Percentiles rank a stretch among this genome's conserved stretches.
These are phyloP conservation scores for Globisporangium orthogonon DNA, from an alignment of 352 stramenopile species.

Conservation along the genomic window DNA sequence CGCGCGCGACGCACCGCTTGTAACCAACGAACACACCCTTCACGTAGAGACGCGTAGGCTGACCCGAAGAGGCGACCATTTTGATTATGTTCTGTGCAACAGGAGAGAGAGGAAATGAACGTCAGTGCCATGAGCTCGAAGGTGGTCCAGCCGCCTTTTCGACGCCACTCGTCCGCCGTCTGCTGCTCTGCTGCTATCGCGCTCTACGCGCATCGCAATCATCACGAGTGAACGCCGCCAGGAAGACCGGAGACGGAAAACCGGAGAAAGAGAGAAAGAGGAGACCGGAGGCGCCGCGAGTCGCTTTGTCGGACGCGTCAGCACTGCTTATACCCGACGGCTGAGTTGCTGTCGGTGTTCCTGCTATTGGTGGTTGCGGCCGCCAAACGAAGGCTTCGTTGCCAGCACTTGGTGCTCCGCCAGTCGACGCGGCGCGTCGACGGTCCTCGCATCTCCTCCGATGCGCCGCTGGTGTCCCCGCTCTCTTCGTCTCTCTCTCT, in stretches of 20 bases:
- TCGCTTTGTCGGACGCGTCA: not conserved
- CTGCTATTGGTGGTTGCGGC: not conserved
- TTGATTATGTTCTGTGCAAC: slow-evolving; percentile 66
- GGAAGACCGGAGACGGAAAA: not conserved
- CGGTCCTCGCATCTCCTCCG: not conserved
- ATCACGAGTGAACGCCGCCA: not conserved
- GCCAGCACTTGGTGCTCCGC: too few species aligned
- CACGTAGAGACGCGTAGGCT: slow-evolving; percentile 96
- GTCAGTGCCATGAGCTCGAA: not conserved
- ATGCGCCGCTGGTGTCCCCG: not conserved
- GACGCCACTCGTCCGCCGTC: not conserved
- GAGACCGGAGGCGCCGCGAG: not conserved
- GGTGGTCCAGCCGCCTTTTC: too few species aligned
- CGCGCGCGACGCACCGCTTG: slow-evolving; percentile 78
- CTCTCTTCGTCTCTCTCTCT: not conserved
- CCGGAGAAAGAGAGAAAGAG: too few species aligned
- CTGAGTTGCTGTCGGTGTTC: not conserved
- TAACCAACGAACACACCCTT: slow-evolving; percentile 99
- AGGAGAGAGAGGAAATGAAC: slow-evolving; percentile 2
- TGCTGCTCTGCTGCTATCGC: not conserved
- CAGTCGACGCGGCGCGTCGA: too few species aligned
- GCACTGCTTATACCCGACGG: not conserved
- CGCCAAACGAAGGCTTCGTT: too few species aligned
- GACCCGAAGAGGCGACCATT: slow-evolving; percentile 89
- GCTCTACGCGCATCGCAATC: not conserved